These are phyloP conservation scores for Trichoderma atrobrunneum DNA, from an alignment of 2,329 filamentous ascomycete genomes.

Conservation along the genomic window DNA sequence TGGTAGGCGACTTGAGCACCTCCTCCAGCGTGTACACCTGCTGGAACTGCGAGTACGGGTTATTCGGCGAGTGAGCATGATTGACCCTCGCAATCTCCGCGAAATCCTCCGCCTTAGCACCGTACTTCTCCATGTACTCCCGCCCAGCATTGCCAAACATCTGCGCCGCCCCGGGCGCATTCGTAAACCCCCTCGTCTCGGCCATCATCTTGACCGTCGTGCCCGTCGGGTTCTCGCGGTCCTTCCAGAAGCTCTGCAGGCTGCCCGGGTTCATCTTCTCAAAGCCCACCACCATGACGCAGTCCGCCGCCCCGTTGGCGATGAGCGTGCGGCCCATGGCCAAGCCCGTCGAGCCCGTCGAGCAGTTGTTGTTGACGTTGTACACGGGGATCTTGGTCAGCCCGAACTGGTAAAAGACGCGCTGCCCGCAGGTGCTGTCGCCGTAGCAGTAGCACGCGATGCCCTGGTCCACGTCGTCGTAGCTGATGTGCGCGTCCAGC, in stretches of 20 bases:
- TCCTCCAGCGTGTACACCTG: conserved; percentile 87
- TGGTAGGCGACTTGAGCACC: conserved; percentile 70
- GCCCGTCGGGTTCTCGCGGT: conserved; percentile 75
- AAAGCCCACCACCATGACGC: conserved; percentile 87
- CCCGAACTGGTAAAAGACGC: conserved; percentile 98
- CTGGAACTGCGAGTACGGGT: conserved; percentile 98
- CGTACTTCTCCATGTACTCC: conserved; percentile 96
- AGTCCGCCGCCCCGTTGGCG: conserved; percentile 76
- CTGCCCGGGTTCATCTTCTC: conserved; percentile 98
- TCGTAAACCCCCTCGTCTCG: conserved; percentile 74
- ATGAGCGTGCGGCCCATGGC: conserved; percentile 80
- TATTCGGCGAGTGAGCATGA: conserved; percentile 85
- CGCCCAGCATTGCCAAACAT: conserved; percentile 92
- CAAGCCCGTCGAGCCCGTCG: conserved; percentile 88
- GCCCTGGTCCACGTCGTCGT: conserved; percentile 93
- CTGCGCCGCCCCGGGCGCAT: conserved; percentile 82
- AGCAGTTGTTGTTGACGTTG: conserved; percentile 99
- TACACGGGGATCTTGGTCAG: conserved; percentile 95
- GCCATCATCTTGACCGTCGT: conserved; percentile 76
- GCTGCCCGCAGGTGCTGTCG: conserved; percentile 90
- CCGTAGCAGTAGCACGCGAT: conserved; percentile 98
- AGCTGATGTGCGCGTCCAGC: conserved; percentile 83
- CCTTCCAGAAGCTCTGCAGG: conserved; percentile 78
- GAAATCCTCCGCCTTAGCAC: conserved; percentile 81
- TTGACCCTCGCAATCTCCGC: conserved; percentile 92